Percentiles rank a stretch among this genome's conserved stretches.
phyloP scores from a whole-genome alignment of 768 basidiomycete genomes.

The Holtermanniella nyarrowii region DNA sequence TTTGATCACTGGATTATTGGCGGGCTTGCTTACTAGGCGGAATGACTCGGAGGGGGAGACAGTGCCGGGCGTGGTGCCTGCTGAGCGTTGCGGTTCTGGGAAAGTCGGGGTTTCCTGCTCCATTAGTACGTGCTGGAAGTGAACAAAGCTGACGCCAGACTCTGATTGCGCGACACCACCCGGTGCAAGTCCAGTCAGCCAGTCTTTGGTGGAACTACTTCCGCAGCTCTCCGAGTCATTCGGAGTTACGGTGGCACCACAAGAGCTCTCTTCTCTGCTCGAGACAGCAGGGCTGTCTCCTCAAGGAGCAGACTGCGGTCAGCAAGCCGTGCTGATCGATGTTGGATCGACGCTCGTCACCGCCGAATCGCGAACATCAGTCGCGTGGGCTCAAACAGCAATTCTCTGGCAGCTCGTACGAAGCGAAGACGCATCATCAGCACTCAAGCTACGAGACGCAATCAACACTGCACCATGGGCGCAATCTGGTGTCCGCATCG shows the following conservation, averaged over 20 bases:
- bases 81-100: background rate
- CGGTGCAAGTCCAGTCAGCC: background rate
- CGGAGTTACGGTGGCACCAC: background rate
- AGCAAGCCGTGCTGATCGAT: background rate
- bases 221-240: background rate
- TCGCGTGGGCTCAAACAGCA: background rate
- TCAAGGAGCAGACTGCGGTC: background rate
- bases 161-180: background rate
- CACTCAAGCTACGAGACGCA: background rate
- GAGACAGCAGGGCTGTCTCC: background rate
- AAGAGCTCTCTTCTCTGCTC: background rate
- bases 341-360: background rate
- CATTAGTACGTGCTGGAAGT: background rate
- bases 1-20: background rate
- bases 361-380: background rate
- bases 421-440: background rate
- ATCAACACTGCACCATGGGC: background rate
- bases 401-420: background rate
- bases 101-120: background rate
- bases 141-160: background rate
- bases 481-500: background rate
- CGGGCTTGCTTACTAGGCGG: background rate
- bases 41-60: background rate
- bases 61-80: background rate
- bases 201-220: background rate